These are phyloP conservation scores for Avena insularis DNA, from an alignment of 176 grass and related monocot genomes.

Conservation along the genomic window DNA sequence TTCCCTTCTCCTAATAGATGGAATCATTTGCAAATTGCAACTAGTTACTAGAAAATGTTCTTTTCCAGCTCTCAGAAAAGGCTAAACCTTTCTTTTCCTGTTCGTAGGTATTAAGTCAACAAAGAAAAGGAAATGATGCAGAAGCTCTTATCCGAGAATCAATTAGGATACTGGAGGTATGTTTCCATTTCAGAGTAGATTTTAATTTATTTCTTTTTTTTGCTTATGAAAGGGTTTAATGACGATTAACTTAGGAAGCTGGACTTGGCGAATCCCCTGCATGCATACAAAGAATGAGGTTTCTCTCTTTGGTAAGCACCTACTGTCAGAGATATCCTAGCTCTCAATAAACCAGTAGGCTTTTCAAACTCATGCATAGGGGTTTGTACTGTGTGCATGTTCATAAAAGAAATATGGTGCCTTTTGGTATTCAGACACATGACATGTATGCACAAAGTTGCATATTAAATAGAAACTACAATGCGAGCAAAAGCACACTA, in stretches of 20 bases:
- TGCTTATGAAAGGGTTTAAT: constrained; percentile 39
- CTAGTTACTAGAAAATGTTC: neutral
- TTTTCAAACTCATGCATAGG: constrained; percentile 5
- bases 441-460: neutral
- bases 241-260: constrained; percentile 65
- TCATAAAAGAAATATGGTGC: neutral
- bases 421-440: neutral
- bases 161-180: constrained; percentile 92
- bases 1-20: constrained; percentile 11
- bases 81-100: constrained; percentile 5
- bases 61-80: constrained; percentile 9
- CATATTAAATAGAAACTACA: neutral
- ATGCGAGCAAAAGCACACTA: neutral
- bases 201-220: constrained; percentile 14
- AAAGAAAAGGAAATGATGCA: constrained; percentile 76
- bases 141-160: constrained; percentile 78
- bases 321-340: neutral
- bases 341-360: neutral
- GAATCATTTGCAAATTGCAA: neutral
- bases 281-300: constrained; percentile 75
- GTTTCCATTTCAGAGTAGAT: constrained; percentile 26
- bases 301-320: constrained; percentile 58
- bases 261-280: constrained; percentile 71
- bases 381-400: neutral
- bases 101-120: constrained; percentile 70